Percentiles rank a stretch among this genome's conserved stretches.
phyloP scores from a whole-genome alignment of 257 asterid species.

The Perilla frutescens region DNA sequence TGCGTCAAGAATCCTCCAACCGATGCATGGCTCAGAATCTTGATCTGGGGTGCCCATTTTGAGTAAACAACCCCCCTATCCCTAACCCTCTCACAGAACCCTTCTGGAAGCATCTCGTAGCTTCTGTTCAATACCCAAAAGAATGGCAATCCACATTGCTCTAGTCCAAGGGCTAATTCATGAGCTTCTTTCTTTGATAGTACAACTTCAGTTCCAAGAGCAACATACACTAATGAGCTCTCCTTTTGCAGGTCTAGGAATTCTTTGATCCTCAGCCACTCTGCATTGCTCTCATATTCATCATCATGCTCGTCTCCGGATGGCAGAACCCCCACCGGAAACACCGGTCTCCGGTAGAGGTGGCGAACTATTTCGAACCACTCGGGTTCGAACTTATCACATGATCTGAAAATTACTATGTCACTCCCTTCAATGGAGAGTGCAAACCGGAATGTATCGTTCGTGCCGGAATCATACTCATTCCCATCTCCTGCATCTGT shows the following conservation, averaged over 20 bases:
- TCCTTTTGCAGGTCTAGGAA: constrained; percentile 58
- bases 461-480: constrained; percentile 70
- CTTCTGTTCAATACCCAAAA: constrained; percentile 72
- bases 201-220: constrained; percentile 83
- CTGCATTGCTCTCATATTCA: constrained; percentile 29
- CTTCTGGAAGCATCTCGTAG: constrained; percentile 62
- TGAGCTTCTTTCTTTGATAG: constrained; percentile 49
- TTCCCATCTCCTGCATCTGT: constrained; percentile 65
- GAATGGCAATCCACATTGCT: constrained; percentile 67
- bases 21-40: constrained; percentile 60
- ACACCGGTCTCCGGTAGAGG: constrained; percentile 64
- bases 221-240: constrained; percentile 66
- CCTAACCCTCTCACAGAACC: constrained; percentile 50
- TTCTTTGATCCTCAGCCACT: constrained; percentile 53
- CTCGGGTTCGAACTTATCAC: constrained; percentile 72
- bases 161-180: constrained; percentile 76
- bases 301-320: constrained; percentile 40
- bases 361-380: constrained; percentile 61
- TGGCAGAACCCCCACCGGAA: constrained; percentile 69
- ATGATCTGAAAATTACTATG: constrained; percentile 63
- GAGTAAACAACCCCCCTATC: constrained; percentile 40
- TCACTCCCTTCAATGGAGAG: constrained; percentile 62
- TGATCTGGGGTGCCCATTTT: constrained; percentile 84
- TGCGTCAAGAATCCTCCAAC: constrained; percentile 79
- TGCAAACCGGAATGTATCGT: constrained; percentile 64